phyloP scores from a whole-genome alignment of 768 basidiomycete genomes.

The Coprinopsis strossmayeri region DNA sequence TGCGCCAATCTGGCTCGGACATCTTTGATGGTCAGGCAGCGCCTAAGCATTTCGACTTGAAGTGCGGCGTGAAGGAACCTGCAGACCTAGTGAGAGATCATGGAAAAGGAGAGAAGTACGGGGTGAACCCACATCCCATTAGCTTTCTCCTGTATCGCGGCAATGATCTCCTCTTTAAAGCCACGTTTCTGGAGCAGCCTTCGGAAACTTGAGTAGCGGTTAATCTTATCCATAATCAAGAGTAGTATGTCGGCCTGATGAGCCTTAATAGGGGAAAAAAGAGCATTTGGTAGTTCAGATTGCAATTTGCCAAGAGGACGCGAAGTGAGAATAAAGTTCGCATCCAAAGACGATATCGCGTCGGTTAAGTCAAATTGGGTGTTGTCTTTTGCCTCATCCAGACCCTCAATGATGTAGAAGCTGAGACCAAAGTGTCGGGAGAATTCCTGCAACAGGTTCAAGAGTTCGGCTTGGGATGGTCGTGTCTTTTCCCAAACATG shows the following conservation, averaged over 20 bases:
- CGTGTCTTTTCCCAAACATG: neutral
- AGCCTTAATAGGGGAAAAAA: neutral
- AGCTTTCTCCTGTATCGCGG: neutral
- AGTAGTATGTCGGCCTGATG: conserved; percentile 1
- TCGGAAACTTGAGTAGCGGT: neutral
- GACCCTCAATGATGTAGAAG: neutral
- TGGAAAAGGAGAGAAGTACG: neutral
- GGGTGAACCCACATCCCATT: neutral
- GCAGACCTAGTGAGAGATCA: neutral
- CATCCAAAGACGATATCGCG: neutral
- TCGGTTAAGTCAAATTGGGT: neutral
- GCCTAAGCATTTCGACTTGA: neutral
- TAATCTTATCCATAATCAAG: neutral
- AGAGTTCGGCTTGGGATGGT: neutral
- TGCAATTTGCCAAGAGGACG: neutral
- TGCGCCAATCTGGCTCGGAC: neutral
- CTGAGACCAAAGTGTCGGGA: neutral
- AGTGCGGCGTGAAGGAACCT: neutral
- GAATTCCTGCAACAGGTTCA: neutral
- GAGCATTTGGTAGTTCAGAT: neutral
- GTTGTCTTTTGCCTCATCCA: conserved; percentile 1
- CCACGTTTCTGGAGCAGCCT: neutral
- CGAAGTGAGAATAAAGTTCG: neutral
- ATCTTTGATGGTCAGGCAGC: neutral
- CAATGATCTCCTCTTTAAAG: neutral